Evolutionary conservation across 2,329 filamentous ascomycete species (phyloP).

Genomic region (Penicillium sp.): DNA sequence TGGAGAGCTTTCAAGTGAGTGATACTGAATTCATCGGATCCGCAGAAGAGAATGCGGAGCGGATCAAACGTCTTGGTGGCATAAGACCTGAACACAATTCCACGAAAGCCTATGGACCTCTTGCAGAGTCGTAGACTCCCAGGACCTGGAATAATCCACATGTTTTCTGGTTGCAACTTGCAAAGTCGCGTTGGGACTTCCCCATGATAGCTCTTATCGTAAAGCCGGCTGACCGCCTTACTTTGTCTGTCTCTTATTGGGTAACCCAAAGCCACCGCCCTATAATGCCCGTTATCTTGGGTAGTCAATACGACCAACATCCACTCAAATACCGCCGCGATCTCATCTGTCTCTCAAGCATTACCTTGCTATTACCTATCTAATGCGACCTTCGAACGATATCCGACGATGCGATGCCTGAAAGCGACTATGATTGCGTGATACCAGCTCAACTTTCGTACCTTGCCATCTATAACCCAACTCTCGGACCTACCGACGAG

Average conservation of each 20-base stretch:
- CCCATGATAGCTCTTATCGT: conserved; percentile 22
- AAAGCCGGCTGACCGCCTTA: conserved; percentile 22
- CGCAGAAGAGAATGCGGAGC: conserved; percentile 85
- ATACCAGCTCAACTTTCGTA: conserved; percentile 83
- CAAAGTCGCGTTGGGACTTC: conserved; percentile 7
- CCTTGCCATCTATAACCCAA: conserved; percentile 91
- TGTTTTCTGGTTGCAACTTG: conserved; percentile 9
- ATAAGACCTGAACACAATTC: conserved; percentile 22
- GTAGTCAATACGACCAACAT: conserved; percentile 21
- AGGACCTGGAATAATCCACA: conserved; percentile 27
- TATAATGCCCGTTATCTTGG: too few species aligned
- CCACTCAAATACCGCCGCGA: conserved; percentile 20
- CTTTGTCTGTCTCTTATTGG: too few species aligned
- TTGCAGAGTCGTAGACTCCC: conserved; percentile 25
- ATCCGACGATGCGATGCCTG: conserved; percentile 38
- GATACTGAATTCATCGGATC: conserved; percentile 86
- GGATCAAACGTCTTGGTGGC: conserved; percentile 48
- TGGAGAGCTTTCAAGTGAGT: conserved; percentile 68
- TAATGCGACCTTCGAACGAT: conserved; percentile 9
- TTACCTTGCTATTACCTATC: conserved; percentile 12
- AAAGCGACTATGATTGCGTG: conserved; percentile 41
- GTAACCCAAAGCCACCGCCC: too few species aligned
- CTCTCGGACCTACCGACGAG: conserved; percentile 68
- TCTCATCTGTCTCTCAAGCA: conserved; percentile 6
- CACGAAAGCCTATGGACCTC: conserved; percentile 9